phyloP scores from a whole-genome alignment of 192 early-diverging fungal genomes.

The Pilaira anomala region DNA sequence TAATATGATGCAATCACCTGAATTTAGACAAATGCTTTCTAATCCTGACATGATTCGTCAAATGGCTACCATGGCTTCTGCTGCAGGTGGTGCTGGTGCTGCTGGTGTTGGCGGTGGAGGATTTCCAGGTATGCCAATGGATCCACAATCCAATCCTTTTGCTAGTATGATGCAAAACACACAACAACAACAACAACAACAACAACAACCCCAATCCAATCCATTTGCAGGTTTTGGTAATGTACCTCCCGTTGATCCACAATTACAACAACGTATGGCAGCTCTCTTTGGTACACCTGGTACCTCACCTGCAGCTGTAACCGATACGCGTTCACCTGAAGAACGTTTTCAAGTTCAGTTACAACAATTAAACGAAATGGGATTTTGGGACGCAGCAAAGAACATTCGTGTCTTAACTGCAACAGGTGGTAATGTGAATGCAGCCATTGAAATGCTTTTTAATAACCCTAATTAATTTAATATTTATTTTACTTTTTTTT shows the following conservation, averaged over 20 bases:
- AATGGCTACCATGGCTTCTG: slow-evolving; percentile 61
- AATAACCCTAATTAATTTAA: slow-evolving; percentile 38
- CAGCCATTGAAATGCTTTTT: slow-evolving; percentile 88
- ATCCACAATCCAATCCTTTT: slow-evolving; percentile 21
- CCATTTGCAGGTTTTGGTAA: slow-evolving; percentile 44
- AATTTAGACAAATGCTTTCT: slow-evolving; percentile 76
- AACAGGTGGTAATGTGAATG: slow-evolving; percentile 87
- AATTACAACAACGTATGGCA: slow-evolving; percentile 39
- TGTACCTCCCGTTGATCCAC: slow-evolving; percentile 27
- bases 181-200: slow-evolving; percentile 29
- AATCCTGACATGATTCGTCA: slow-evolving; percentile 81
- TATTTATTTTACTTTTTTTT: background rate
- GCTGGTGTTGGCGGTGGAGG: slow-evolving; percentile 22
- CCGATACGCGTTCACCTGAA: slow-evolving; percentile 47
- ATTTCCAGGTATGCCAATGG: slow-evolving; percentile 35
- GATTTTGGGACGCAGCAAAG: slow-evolving; percentile 83
- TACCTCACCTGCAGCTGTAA: slow-evolving; percentile 22
- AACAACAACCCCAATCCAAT: slow-evolving; percentile 36
- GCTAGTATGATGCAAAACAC: slow-evolving; percentile 19
- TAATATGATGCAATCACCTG: slow-evolving; percentile 75
- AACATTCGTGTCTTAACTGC: slow-evolving; percentile 86
- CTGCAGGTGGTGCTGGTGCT: slow-evolving; percentile 21
- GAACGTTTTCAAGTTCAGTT: slow-evolving; percentile 73
- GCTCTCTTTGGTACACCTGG: slow-evolving; percentile 12
- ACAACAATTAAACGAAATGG: slow-evolving; percentile 92